Conservation (phyloP, 2,329 filamentous ascomycete species). For the Aspergillus sp. region DNA sequence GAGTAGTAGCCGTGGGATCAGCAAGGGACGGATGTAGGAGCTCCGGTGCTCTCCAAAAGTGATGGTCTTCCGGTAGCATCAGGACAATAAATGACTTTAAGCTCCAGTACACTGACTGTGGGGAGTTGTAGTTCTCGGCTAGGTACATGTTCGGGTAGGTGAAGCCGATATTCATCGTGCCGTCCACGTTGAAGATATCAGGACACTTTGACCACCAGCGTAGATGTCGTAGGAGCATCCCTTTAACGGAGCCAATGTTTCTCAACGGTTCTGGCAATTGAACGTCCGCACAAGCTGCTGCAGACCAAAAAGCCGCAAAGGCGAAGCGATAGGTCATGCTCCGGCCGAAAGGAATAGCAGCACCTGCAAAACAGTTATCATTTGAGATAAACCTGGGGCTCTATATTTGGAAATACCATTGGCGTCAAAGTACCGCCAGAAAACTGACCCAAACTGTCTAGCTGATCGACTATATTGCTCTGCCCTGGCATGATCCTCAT, state of each 20-base stretch:
- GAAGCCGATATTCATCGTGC: conserved; percentile 52
- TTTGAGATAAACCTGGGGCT: neutral
- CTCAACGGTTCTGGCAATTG: conserved; percentile 39
- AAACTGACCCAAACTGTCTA: conserved; percentile 40
- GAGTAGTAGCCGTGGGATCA: neutral
- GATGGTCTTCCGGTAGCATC: conserved; percentile 34
- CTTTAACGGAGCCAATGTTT: conserved; percentile 46
- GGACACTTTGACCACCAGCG: conserved; percentile 50
- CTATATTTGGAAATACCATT: conserved; percentile 34
- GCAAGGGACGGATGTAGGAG: conserved; percentile 30
- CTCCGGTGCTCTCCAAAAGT: conserved; percentile 50
- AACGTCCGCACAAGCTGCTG: conserved; percentile 45
- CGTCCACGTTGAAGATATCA: conserved; percentile 51
- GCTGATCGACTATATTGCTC: conserved; percentile 42
- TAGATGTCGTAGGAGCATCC: conserved; percentile 51
- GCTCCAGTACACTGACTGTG: conserved; percentile 57
- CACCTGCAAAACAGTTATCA: conserved; percentile 33
- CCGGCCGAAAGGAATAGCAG: conserved; percentile 54
- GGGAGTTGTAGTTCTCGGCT: conserved; percentile 59
- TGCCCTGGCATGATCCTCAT: conserved; percentile 43
- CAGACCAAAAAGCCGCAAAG: conserved; percentile 51
- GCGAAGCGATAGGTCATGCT: conserved; percentile 55
- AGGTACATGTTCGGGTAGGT: conserved; percentile 55
- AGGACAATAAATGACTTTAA: conserved; percentile 52
- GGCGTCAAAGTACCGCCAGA: conserved; percentile 52